phyloP scores from a whole-genome alignment of 2,329 filamentous ascomycete genomes.

The Xylariomycetidae sp. region DNA sequence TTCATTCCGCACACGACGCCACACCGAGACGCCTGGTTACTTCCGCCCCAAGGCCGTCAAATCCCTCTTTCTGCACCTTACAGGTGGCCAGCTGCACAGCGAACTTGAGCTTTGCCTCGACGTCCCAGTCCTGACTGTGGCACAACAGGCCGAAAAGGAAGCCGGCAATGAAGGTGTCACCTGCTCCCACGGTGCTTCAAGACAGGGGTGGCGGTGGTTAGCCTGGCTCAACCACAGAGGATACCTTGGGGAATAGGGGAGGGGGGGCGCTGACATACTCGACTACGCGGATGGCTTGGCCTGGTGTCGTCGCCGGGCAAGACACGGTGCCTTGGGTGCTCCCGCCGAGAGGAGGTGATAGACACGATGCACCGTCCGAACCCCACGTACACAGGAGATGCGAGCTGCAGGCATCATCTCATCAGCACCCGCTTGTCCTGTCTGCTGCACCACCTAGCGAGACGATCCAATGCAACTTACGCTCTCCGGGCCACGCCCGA shows the following conservation, averaged over 20 bases:
- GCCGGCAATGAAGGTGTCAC: conserved; percentile 70
- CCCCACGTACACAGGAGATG: conserved; percentile 41
- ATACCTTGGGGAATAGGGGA: conserved; percentile 2
- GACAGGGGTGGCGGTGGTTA: conserved; percentile 14
- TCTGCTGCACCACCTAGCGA: conserved; percentile 16
- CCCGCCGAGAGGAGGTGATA: conserved; percentile 32
- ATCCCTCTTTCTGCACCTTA: conserved; percentile 64
- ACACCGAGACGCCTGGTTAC: conserved; percentile 17
- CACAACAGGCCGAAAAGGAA: conserved; percentile 57
- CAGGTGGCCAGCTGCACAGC: conserved; percentile 60
- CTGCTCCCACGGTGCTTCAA: conserved; percentile 65
- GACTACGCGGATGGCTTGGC: conserved; percentile 39
- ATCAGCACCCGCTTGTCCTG: conserved; percentile 17
- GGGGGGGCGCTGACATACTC: conserved; percentile 45
- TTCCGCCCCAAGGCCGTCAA: conserved; percentile 41
- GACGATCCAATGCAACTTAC: conserved; percentile 23
- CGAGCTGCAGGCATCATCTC: conserved; percentile 24
- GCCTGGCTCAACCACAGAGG: no score
- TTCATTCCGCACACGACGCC: conserved; percentile 18
- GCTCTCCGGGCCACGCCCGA: conserved; percentile 25
- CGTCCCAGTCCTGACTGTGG: conserved; percentile 41
- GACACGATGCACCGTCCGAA: conserved; percentile 37
- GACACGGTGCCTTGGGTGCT: conserved; percentile 33
- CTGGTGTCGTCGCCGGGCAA: conserved; percentile 36
- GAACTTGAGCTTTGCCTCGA: conserved; percentile 46